Evolutionary conservation across 805 yeast species (phyloP).

Genomic region (Nakazawaea sp.): DNA sequence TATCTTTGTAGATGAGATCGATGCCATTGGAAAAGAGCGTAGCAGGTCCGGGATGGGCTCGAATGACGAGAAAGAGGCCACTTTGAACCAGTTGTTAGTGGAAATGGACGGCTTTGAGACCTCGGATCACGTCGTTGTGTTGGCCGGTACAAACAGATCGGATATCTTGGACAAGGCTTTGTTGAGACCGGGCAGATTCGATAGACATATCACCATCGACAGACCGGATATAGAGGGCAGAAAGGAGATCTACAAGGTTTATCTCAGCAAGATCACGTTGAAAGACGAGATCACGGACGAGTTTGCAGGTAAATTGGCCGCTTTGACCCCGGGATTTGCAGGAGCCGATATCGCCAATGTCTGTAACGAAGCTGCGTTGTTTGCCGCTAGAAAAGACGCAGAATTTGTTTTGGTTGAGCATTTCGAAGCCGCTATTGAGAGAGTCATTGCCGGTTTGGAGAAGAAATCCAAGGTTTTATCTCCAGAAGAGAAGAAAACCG

Average conservation of each 20-base stretch:
- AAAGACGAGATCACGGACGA: conserved; percentile 35
- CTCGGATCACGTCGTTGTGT: conserved; percentile 88
- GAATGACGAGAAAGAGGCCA: conserved; percentile 95
- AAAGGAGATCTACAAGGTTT: conserved; percentile 86
- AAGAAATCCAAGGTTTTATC: conserved; percentile 79
- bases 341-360: conserved; percentile 99
- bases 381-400: conserved; percentile 84
- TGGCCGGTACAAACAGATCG: conserved; percentile 96
- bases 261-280: conserved; percentile 66
- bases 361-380: conserved; percentile 94
- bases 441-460: conserved; percentile 95
- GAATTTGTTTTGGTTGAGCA: conserved; percentile 66
- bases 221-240: conserved; percentile 94
- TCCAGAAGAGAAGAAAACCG: conserved; percentile 80
- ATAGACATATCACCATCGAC: conserved; percentile 86
- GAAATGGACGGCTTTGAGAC: conserved; percentile 98
- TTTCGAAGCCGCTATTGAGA: conserved; percentile 94
- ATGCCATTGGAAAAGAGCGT: conserved; percentile 95
- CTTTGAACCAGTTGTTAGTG: conserved; percentile 89
- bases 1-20: conserved; percentile 97
- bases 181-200: conserved; percentile 96
- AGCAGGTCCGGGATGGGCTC: conserved; percentile 80
- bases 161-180: conserved; percentile 91
- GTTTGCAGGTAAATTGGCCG: conserved; percentile 84
- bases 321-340: conserved; percentile 95